Evolutionary conservation across 2,329 filamentous ascomycete genomes (phyloP).

Genomic region (Epichloe gansuensis): DNA sequence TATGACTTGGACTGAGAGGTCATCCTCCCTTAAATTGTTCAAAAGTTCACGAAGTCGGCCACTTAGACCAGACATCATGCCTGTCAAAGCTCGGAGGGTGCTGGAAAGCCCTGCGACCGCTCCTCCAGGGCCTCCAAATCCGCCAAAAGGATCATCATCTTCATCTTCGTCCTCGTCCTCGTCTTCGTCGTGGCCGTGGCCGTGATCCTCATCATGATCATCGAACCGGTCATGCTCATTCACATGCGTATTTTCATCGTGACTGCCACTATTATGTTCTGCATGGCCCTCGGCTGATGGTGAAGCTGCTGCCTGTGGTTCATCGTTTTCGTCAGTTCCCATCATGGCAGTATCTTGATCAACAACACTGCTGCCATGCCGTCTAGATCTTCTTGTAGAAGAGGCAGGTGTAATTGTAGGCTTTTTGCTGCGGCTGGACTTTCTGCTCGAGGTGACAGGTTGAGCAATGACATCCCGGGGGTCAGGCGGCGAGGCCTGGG

Average conservation of each 20-base stretch:
- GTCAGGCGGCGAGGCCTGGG: slow-evolving; percentile 41
- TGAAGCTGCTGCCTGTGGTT: slow-evolving; percentile 28
- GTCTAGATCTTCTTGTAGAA: slow-evolving; percentile 37
- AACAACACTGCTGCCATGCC: slow-evolving; percentile 34
- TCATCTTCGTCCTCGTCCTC: slow-evolving; percentile 50
- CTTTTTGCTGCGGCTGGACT: slow-evolving; percentile 61
- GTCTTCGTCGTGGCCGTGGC: slow-evolving; percentile 9
- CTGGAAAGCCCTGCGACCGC: slow-evolving; percentile 56
- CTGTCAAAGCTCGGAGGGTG: slow-evolving; percentile 74
- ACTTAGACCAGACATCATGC: slow-evolving; percentile 81
- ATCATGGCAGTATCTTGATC: slow-evolving; percentile 61
- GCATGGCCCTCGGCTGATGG: slow-evolving; percentile 22
- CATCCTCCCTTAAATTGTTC: slow-evolving; percentile 64
- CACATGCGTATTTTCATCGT: slow-evolving; percentile 15
- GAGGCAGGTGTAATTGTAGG: slow-evolving; percentile 30
- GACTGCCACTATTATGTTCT: slow-evolving; percentile 25
- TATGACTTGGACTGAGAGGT: slow-evolving; percentile 81
- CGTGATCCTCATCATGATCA: slow-evolving; percentile 26
- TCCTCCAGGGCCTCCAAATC: slow-evolving; percentile 54
- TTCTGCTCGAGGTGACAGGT: slow-evolving; percentile 55
- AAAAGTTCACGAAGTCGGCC: slow-evolving; percentile 67
- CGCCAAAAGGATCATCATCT: slow-evolving; percentile 51
- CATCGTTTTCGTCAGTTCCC: slow-evolving; percentile 46
- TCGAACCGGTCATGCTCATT: slow-evolving; percentile 24
- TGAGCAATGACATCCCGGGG: slow-evolving; percentile 44